phyloP scores from a whole-genome alignment of 176 grass and related monocot species.

The Triticum monococcum region DNA sequence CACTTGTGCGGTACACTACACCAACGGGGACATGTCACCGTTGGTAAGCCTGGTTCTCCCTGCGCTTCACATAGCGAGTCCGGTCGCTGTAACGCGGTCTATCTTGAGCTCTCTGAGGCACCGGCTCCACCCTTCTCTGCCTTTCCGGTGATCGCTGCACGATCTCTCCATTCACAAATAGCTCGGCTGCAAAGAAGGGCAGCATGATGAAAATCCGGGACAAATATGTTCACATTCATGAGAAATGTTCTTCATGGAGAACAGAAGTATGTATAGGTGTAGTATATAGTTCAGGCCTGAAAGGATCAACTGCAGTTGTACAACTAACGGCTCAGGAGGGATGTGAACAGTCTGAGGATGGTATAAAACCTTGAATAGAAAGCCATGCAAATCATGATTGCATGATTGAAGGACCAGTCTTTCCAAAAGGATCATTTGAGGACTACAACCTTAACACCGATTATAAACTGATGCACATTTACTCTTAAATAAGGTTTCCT shows the following conservation, averaged over 20 bases:
- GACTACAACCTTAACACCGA: not conserved
- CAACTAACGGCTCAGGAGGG: not conserved
- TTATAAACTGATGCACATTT: not conserved
- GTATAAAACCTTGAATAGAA: not conserved
- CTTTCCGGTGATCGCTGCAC: constrained; percentile 89
- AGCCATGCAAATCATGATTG: not conserved
- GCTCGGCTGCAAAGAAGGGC: constrained; percentile 67
- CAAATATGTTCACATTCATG: not conserved
- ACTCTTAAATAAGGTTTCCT: not conserved
- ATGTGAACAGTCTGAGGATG: not conserved
- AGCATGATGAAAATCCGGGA: constrained; percentile 24
- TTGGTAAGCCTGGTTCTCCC: constrained; percentile 66
- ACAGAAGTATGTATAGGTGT: not conserved
- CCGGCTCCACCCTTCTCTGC: constrained; percentile 86
- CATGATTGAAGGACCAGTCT: not conserved
- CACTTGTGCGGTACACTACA: not conserved
- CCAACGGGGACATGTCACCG: constrained; percentile 26
- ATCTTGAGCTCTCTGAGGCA: constrained; percentile 89
- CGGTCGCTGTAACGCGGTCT: constrained; percentile 87
- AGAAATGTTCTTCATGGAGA: not conserved
- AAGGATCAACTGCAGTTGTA: not conserved
- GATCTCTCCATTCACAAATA: constrained; percentile 93
- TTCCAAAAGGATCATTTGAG: not conserved
- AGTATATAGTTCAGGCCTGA: not conserved
- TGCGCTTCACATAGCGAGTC: constrained; percentile 80